Base-by-base conservation (phyloP, 352 stramenopile species). In the Elongisporangium prolatum region DNA sequence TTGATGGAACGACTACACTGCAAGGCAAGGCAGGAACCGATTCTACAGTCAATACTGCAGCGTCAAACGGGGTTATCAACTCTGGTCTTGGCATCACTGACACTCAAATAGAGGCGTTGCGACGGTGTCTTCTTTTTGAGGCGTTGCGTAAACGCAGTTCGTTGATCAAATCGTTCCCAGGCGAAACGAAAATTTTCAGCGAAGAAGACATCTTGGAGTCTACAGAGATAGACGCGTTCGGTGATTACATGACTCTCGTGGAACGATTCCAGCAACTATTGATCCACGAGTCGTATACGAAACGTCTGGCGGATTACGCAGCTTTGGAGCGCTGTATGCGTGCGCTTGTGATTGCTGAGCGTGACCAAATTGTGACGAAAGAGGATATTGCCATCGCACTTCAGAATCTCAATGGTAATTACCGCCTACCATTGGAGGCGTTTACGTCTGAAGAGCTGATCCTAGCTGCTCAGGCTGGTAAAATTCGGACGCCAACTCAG, bases 81-180 rank as follows among this genome's bases (percentile, higher is more conserved):
- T 68, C 65, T 0, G 68, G 69, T 0, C 67, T 91, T 20, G 82
- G 79, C 0, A 76, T 91, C 34, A 65, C 89, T 6, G 82, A 91
- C 57, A 75, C 72, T 3, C 80, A 88, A 57, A 67, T 89, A 14
- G 82, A 91, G 62, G 54, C 80, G 10, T 60, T 91, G 3, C 74
- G 79, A 21, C 88, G 88, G 50, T 65, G 66, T 18, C 54, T 91
- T 17, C 66, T 91, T 3, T 68, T 88, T 38, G 82, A 91, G 52
- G 77, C 82, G 4, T 55, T 91, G 21, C 77, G 72, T 0, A 89
- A 89, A 54, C 75, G 79, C 52, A 88, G 88, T 58, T 91, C 82
- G n/a, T 60, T 89, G 4, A 64, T 85, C 34, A 84, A 80, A 21
- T 86, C 75, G 5, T 91, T 89, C 49, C 69, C 79, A 0, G 72